Percentiles rank a stretch among this genome's conserved stretches.
Conservation (phyloP, 345 rosid genomes). For the Dimocarpus longan region DNA sequence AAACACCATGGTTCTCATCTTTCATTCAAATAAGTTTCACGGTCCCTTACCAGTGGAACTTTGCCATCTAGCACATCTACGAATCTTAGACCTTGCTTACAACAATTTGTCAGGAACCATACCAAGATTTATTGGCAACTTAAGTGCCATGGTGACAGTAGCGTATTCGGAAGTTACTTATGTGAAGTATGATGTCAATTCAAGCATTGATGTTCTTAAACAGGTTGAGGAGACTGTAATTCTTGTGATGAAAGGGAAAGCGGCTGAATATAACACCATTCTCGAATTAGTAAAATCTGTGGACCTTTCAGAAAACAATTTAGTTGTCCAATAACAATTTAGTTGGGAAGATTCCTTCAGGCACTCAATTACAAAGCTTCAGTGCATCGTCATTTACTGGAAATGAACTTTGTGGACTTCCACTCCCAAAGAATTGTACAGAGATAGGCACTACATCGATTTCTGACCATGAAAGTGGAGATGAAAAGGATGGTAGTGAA, state of each 20-base stretch:
- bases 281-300: neutral
- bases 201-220: too few relatives aligned
- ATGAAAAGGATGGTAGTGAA: neutral
- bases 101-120: neutral
- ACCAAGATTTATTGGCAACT: neutral
- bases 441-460: neutral
- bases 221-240: neutral
- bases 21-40: slow-evolving; percentile 17
- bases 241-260: neutral
- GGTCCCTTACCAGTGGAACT: slow-evolving; percentile 29
- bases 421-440: neutral
- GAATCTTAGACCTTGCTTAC: neutral
- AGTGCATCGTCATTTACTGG: neutral
- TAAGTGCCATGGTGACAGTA: neutral
- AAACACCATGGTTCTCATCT: neutral
- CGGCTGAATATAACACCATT: neutral
- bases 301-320: neutral
- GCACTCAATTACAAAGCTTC: neutral
- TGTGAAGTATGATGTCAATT: too few relatives aligned
- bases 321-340: slow-evolving; percentile 3
- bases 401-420: slow-evolving; percentile 18
- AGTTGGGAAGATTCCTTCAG: neutral
- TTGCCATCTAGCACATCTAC: neutral
- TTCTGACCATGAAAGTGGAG: too few relatives aligned
- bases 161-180: neutral